Evolutionary conservation across 2,329 filamentous ascomycete genomes (phyloP).

Genomic region (Diaporthe helianthi): DNA sequence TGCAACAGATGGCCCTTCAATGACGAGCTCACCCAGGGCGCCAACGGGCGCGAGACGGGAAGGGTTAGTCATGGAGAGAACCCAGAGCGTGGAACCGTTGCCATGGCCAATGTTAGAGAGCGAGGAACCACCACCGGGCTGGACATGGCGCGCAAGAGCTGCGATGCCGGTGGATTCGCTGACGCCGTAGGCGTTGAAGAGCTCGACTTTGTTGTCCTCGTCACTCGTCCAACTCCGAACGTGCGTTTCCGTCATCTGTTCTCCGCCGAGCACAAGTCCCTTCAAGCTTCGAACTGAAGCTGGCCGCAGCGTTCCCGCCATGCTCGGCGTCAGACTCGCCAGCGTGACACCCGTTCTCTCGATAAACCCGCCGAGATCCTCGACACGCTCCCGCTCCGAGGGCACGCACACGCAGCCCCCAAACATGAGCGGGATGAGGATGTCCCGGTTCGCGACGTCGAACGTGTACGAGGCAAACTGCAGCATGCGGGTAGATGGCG

Average conservation of each 20-base stretch:
- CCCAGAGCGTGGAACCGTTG: constrained; percentile 45
- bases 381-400: neutral
- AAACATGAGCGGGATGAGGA: neutral
- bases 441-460: constrained; percentile 45
- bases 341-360: constrained; percentile 35
- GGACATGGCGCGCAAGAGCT: neutral
- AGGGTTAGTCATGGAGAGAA: constrained; percentile 56
- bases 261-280: neutral
- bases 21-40: constrained; percentile 57
- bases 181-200: neutral
- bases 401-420: constrained; percentile 6
- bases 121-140: neutral
- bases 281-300: neutral
- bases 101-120: neutral
- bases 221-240: neutral
- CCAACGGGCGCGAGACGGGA: constrained; percentile 56
- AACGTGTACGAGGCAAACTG: constrained; percentile 45
- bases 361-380: constrained; percentile 37
- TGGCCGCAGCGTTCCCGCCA: neutral
- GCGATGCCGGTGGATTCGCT: neutral
- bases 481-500: constrained; percentile 45
- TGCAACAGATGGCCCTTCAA: constrained; percentile 66
- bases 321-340: constrained; percentile 36
- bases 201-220: neutral
- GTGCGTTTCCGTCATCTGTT: neutral